These are phyloP conservation scores for Mycena kentingensis DNA, from an alignment of 768 basidiomycete genomes.

Conservation along the genomic window DNA sequence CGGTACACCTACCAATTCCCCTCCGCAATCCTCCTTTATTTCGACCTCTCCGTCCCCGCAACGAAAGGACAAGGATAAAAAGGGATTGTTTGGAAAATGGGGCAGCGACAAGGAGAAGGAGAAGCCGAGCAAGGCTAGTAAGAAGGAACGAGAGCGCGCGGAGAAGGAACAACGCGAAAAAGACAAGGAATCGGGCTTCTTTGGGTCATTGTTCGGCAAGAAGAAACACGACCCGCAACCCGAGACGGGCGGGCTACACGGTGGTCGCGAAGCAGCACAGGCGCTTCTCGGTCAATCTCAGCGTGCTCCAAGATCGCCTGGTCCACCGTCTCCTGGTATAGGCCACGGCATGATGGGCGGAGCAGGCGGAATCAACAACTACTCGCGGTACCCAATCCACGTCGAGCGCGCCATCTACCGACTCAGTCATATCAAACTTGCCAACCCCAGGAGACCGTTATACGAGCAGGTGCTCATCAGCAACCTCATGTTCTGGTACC, in stretches of 20 bases:
- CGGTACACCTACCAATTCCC: constrained; percentile 32
- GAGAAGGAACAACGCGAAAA: constrained; percentile 53
- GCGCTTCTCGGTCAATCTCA: constrained; percentile 80
- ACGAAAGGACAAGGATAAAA: constrained; percentile 75
- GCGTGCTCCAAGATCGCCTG: constrained; percentile 64
- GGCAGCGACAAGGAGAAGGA: constrained; percentile 50
- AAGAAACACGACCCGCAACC: constrained; percentile 75
- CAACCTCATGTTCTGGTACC: constrained; percentile 99
- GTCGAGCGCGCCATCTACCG: constrained; percentile 98
- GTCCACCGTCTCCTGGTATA: constrained; percentile 34
- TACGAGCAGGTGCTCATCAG: constrained; percentile 96
- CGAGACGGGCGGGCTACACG: constrained; percentile 34
- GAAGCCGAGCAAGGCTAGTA: constrained; percentile 43
- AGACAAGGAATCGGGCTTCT: constrained; percentile 83
- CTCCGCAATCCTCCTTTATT: constrained; percentile 34
- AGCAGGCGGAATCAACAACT: constrained; percentile 46
- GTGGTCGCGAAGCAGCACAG: constrained; percentile 82
- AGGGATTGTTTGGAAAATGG: constrained; percentile 54
- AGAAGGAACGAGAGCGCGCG: constrained; percentile 46
- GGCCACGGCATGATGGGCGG: constrained; percentile 18
- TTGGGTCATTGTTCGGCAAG: constrained; percentile 90
- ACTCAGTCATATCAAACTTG: constrained; percentile 96
- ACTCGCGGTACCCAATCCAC: constrained; percentile 92
- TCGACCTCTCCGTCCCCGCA: constrained; percentile 39
- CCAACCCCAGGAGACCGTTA: constrained; percentile 92